Conservation (phyloP, 78 protist genomes). For the Thecamonas trahens region DNA sequence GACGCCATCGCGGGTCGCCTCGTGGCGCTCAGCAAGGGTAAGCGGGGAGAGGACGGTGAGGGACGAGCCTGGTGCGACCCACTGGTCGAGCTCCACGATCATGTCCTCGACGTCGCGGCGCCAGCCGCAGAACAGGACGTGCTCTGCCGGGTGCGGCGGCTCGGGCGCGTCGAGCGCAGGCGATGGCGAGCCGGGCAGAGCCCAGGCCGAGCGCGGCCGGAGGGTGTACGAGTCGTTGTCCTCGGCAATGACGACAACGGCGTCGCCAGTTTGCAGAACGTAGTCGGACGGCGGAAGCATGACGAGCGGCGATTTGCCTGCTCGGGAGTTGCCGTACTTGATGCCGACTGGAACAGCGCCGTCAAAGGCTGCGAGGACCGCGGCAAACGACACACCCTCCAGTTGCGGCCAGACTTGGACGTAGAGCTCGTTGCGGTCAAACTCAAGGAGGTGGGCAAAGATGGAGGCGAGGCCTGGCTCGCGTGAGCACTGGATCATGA, state of each 20-base stretch:
- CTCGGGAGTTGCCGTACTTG: not conserved
- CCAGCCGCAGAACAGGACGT: conserved; percentile 31
- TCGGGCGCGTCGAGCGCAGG: not conserved
- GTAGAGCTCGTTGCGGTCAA: conserved; percentile 27
- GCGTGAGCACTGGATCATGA: conserved; percentile 18
- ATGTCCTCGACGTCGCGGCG: conserved; percentile 32
- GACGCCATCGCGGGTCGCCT: not conserved
- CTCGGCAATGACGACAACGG: conserved; percentile 27
- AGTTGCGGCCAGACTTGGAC: conserved; percentile 17
- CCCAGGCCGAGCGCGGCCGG: too few species aligned
- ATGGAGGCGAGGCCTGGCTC: conserved; percentile 23
- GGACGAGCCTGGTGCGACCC: not conserved
- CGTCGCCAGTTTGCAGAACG: conserved; percentile 1
- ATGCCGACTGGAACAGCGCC: conserved; percentile 28
- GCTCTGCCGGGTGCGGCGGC: not conserved
- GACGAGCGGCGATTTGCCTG: not conserved
- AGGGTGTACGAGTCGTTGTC: conserved; percentile 34
- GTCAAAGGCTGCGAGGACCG: not conserved
- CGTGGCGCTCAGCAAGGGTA: not conserved
- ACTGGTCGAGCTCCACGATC: conserved; percentile 17
- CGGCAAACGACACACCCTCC: conserved; percentile 5
- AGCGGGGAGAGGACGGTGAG: not conserved
- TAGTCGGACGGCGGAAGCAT: conserved; percentile 15
- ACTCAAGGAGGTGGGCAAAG: conserved; percentile 15
- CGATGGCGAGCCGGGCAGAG: not conserved